A percentile compares a stretch with the other conserved stretches of the same genome.
Conservation (phyloP, 352 stramenopile genomes). For the Labyrinthula sp. region DNA sequence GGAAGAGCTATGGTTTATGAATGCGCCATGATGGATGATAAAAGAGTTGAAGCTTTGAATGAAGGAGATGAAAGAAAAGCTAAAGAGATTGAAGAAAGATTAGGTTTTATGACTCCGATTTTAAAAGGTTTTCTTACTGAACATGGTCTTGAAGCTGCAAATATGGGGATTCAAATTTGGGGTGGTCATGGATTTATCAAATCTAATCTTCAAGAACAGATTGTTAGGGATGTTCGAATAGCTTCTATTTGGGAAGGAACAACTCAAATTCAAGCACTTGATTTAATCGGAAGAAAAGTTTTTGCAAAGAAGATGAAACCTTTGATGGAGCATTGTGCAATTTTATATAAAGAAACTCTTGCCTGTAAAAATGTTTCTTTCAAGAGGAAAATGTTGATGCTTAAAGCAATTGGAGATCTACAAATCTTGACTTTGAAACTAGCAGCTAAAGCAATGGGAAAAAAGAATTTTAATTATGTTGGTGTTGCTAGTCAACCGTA, state of each 20-base stretch:
- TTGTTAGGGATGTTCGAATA: slow-evolving; percentile 23
- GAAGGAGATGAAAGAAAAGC: slow-evolving; percentile 24
- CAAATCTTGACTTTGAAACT: slow-evolving; percentile 10
- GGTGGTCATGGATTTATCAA: slow-evolving; percentile 29
- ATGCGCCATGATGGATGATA: slow-evolving; percentile 7
- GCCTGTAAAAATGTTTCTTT: slow-evolving; percentile 8
- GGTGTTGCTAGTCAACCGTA: slow-evolving; percentile 11
- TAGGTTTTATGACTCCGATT: slow-evolving; percentile 27
- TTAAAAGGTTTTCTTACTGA: slow-evolving; percentile 29
- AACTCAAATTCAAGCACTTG: slow-evolving; percentile 26
- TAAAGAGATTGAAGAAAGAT: slow-evolving; percentile 14
- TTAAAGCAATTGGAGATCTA: slow-evolving; percentile 7
- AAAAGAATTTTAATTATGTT: slow-evolving; percentile 24
- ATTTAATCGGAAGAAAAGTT: slow-evolving; percentile 24
- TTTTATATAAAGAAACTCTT: slow-evolving; percentile 11
- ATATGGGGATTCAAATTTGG: slow-evolving; percentile 22
- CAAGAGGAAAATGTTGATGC: slow-evolving; percentile 1
- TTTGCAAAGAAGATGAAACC: slow-evolving; percentile 27
- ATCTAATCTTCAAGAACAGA: slow-evolving; percentile 22
- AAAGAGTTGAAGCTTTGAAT: slow-evolving; percentile 15
- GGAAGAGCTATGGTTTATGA: slow-evolving; percentile 27
- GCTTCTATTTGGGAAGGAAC: slow-evolving; percentile 21
- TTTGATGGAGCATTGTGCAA: slow-evolving; percentile 12
- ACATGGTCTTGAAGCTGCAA: slow-evolving; percentile 17
- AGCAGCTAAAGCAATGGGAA: slow-evolving; percentile 1